phyloP scores from a whole-genome alignment of 805 yeast genomes.

The Ogataea sp. region DNA sequence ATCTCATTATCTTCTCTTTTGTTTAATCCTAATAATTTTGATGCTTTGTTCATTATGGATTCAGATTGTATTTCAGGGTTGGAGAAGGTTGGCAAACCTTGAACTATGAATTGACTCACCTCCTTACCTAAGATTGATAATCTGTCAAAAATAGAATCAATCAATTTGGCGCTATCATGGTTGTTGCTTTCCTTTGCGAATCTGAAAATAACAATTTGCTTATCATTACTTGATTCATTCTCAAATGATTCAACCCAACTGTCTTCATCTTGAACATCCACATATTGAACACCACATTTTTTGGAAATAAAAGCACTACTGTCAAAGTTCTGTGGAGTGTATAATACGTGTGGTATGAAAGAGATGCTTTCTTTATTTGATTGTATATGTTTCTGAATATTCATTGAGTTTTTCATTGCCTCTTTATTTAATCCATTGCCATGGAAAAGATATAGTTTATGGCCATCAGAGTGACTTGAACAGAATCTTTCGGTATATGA shows the following conservation, averaged over 20 bases:
- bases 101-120: slow-evolving; percentile 16
- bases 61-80: slow-evolving; percentile 1
- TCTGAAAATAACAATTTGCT: no score
- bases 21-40: slow-evolving; percentile 7
- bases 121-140: background rate
- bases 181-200: no score
- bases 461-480: background rate
- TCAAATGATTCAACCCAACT: slow-evolving; percentile 4
- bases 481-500: background rate
- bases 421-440: slow-evolving; percentile 8
- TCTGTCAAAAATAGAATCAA: slow-evolving; percentile 2
- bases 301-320: background rate
- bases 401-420: slow-evolving; percentile 2
- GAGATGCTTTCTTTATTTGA: background rate
- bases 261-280: background rate
- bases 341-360: slow-evolving; percentile 3
- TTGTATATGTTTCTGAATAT: background rate
- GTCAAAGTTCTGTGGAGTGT: background rate
- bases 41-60: slow-evolving; percentile 11
- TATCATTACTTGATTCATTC: no score
- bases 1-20: slow-evolving; percentile 10
- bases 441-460: slow-evolving; percentile 5
- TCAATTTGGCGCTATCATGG: background rate
- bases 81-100: slow-evolving; percentile 23
- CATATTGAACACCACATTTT: background rate